Base-by-base conservation (phyloP, 2,329 filamentous ascomycete species). In the Alternaria hordeiaustralica region DNA sequence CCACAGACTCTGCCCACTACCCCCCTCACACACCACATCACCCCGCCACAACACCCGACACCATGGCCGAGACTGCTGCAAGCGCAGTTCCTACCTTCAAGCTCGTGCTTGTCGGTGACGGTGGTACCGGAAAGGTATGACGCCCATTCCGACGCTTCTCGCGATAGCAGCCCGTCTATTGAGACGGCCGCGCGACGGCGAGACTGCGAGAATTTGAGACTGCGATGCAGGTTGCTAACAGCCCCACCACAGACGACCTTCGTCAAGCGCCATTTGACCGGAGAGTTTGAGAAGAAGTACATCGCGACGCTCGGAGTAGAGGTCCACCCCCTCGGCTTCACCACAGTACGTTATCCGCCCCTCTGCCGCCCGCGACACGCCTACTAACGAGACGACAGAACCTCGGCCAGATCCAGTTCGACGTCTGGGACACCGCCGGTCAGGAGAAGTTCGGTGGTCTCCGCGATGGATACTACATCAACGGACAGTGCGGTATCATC, bases 241-340 rank as follows among this genome's bases (percentile, higher is more conserved):
- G 55, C 23, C 23, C 47, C 55, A 72, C 81, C 50, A 72, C 81
- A 99, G 96, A 99, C 96, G 83, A 99, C 96, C 82, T 99, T 99
- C 85, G 96, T 99, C 88, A 99, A 99, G 92, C 96, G 96, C 82
- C 96, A 99, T 87, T 89, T 98, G 90, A 99, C 96, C 81, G 96
- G 96, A 83, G 96, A 99, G 84, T 99, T 99, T 82, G 96, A 99
- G 87, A 99, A 99, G 92, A 99, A 98, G 88, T 99, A 99, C 87
- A 98, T 99, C 84, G 96, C 96, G 79, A 99, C 96, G 65, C 93
- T 99, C 72, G 96, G 96, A 91, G 96, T 99, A 82, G 96, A 99
- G 84, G 96, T 99, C 74, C 96, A 99, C 88, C 96, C 96, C 83
- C 93, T 99, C 73, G 92, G 90, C 79, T 99, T 99, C 90, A 93